A percentile compares a stretch with the other conserved stretches of the same genome.
Conservation (phyloP, 192 early-diverging fungal species). For the Coemansia asiatica region DNA sequence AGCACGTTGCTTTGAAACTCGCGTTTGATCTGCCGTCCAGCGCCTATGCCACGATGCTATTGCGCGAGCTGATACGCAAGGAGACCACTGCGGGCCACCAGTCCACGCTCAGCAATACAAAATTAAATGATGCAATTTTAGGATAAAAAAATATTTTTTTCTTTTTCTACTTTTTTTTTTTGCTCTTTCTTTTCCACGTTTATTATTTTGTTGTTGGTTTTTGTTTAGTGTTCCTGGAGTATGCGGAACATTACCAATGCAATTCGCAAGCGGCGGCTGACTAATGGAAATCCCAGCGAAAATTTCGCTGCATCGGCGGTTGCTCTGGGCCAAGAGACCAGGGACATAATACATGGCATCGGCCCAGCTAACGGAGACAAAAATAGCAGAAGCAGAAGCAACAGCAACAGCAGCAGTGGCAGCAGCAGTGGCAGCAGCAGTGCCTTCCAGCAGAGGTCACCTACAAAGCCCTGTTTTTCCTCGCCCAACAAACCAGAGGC, state of each 20-base stretch:
- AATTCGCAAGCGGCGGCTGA: conserved; percentile 27
- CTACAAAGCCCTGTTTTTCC: not conserved
- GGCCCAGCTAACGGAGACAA: not conserved
- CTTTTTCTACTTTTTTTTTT: not conserved
- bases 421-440: conserved; percentile 9
- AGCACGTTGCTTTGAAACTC: conserved; percentile 70
- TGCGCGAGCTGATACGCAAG: conserved; percentile 81
- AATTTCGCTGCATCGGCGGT: not conserved
- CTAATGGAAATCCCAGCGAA: not conserved
- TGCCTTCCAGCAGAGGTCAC: not conserved
- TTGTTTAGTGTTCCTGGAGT: not conserved
- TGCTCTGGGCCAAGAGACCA: conserved; percentile 9
- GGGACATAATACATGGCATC: not conserved
- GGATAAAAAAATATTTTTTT: not conserved
- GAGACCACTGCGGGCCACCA: conserved; percentile 64
- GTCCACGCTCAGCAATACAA: conserved; percentile 27
- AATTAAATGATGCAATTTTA: not conserved
- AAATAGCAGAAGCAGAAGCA: not conserved
- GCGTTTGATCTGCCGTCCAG: conserved; percentile 78
- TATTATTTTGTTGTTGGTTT: not conserved
- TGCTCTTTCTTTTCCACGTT: not conserved
- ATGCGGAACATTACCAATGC: conserved; percentile 44
- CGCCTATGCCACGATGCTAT: conserved; percentile 96
- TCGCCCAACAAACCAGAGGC: not conserved
- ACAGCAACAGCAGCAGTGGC: not conserved